phyloP scores from a whole-genome alignment of 2,329 filamentous ascomycete species.

The Lecanicillium sp. region DNA sequence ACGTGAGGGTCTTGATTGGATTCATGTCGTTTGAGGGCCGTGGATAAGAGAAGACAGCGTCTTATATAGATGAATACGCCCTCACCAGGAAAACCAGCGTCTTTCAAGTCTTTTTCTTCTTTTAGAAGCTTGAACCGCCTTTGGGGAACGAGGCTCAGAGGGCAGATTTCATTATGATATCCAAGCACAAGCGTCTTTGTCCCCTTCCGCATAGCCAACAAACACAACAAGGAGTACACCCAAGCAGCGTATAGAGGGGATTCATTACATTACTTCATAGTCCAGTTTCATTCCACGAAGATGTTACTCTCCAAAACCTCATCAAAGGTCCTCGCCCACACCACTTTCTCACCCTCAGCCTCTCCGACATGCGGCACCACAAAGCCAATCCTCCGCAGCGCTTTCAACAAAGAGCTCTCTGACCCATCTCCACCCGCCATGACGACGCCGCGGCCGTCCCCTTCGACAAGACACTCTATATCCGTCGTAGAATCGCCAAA shows the following conservation, averaged over 20 bases:
- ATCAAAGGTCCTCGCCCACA: slow-evolving; percentile 7
- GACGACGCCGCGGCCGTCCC: slow-evolving; percentile 38
- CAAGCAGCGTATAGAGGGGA: background rate
- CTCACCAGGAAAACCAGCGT: too few relatives aligned
- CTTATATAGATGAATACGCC: too few relatives aligned
- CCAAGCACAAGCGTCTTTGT: too few relatives aligned
- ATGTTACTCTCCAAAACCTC: slow-evolving; percentile 33
- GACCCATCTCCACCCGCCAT: slow-evolving; percentile 37
- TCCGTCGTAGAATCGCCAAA: slow-evolving; percentile 55
- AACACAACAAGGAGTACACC: background rate
- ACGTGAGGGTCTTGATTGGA: too few relatives aligned
- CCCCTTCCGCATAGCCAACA: too few relatives aligned
- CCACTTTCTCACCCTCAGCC: background rate
- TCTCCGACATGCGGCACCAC: slow-evolving; percentile 31
- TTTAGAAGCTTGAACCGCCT: too few relatives aligned
- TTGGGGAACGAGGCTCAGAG: too few relatives aligned
- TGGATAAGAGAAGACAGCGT: too few relatives aligned
- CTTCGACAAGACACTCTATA: slow-evolving; percentile 44
- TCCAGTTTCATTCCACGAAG: slow-evolving; percentile 16
- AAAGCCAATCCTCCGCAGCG: slow-evolving; percentile 32
- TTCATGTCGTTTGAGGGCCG: too few relatives aligned
- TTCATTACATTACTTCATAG: background rate
- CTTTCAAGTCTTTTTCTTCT: too few relatives aligned
- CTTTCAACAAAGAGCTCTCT: slow-evolving; percentile 28
- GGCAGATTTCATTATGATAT: too few relatives aligned